Percentiles rank a stretch among this genome's conserved stretches.
Conservation (phyloP, 257 asterid species). For the Thymus mandschuricus region DNA sequence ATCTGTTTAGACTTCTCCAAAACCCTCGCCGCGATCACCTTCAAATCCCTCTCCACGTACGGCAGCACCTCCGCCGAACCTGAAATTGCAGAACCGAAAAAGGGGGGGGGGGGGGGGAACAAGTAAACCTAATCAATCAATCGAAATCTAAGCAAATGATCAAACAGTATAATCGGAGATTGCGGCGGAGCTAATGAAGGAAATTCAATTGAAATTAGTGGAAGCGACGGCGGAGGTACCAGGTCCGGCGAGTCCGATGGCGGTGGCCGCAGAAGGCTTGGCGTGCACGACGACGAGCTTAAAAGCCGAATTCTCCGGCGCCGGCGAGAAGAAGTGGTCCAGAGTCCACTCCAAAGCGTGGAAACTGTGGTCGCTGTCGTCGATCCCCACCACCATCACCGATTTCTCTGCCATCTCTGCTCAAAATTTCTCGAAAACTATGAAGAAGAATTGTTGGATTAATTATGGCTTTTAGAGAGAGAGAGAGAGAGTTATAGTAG, state of each 20-base stretch:
- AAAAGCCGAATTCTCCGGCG: constrained; percentile 49
- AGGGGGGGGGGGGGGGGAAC: not conserved
- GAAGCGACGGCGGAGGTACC: constrained; percentile 40
- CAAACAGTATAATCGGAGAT: no score
- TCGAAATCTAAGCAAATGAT: no score
- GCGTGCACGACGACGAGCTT: constrained; percentile 70
- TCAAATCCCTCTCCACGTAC: constrained; percentile 68
- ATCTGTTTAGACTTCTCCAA: constrained; percentile 62
- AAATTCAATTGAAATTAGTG: no score
- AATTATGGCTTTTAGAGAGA: no score
- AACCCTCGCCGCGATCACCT: constrained; percentile 66
- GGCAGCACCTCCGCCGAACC: constrained; percentile 76
- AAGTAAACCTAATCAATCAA: no score
- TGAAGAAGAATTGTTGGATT: not conserved
- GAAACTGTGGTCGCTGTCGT: constrained; percentile 81
- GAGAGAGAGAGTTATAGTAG: no score
- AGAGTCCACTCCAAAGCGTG: constrained; percentile 83
- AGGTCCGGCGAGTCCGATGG: constrained; percentile 73
- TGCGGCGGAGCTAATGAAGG: no score
- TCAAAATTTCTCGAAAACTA: not conserved
- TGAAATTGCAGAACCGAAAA: constrained; percentile 4
- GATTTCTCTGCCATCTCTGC: constrained; percentile 55
- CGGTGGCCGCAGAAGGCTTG: constrained; percentile 55
- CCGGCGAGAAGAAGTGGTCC: constrained; percentile 61
- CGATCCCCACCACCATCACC: constrained; percentile 80